phyloP scores from a whole-genome alignment of 768 basidiomycete species.

The Pleurotus platypus region DNA sequence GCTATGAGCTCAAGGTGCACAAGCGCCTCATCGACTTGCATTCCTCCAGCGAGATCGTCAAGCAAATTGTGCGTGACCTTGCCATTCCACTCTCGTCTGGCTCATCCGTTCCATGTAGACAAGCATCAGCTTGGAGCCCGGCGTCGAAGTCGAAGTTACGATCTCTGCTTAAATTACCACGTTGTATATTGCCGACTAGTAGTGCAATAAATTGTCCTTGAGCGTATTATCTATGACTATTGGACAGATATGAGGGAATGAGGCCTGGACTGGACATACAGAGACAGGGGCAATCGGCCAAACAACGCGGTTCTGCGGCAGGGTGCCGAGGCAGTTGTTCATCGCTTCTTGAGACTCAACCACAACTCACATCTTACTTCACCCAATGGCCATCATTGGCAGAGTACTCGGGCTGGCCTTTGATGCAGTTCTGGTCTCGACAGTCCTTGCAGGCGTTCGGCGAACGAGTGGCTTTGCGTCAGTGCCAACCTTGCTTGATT shows the following conservation, averaged over 20 bases:
- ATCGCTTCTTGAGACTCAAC: no score
- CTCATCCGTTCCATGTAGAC: slow-evolving; percentile 51
- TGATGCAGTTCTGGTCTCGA: slow-evolving; percentile 84
- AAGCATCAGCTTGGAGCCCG: slow-evolving; percentile 97
- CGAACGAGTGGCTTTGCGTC: slow-evolving; percentile 89
- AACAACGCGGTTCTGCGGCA: no score
- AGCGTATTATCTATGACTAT: not conserved
- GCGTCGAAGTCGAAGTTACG: slow-evolving; percentile 98
- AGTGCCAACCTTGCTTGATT: slow-evolving; percentile 29
- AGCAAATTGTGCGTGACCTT: slow-evolving; percentile 84
- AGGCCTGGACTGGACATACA: no score
- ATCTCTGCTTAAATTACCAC: slow-evolving; percentile 63
- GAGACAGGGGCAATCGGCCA: no score
- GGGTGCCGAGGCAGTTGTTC: no score
- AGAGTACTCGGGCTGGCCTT: slow-evolving; percentile 78
- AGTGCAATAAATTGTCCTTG: not conserved
- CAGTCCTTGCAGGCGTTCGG: slow-evolving; percentile 87
- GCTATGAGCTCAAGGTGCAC: slow-evolving; percentile 98
- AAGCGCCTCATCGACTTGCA: slow-evolving; percentile 99
- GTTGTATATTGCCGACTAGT: not conserved
- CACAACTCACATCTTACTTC: no score
- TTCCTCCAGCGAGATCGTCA: slow-evolving; percentile 98
- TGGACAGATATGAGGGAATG: no score
- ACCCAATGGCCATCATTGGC: slow-evolving; percentile 41
- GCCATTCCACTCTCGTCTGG: not conserved